A percentile compares a stretch with the other conserved stretches of the same genome.
phyloP scores from a whole-genome alignment of 2,329 filamentous ascomycete genomes.

The Penicillium sp. region DNA sequence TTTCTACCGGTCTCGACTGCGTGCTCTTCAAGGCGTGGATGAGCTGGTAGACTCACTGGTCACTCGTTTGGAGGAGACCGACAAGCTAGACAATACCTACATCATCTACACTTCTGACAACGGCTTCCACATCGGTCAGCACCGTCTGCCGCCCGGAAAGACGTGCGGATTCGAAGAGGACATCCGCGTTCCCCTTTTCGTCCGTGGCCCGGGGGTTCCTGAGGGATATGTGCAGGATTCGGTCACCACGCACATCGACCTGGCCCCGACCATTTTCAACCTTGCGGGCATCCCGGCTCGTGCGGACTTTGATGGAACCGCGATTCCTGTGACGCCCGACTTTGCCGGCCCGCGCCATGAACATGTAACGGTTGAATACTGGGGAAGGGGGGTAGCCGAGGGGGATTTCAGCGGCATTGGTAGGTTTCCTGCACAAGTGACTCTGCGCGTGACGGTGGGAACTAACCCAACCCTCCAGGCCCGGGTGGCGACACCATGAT shows the following conservation, averaged over 20 bases:
- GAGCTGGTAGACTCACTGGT: slow-evolving; percentile 53
- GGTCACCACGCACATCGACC: slow-evolving; percentile 62
- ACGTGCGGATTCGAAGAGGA: slow-evolving; percentile 59
- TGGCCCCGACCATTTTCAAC: slow-evolving; percentile 60
- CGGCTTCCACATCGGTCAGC: slow-evolving; percentile 60
- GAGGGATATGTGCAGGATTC: slow-evolving; percentile 42
- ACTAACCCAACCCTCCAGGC: too few species aligned
- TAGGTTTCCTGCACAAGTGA: slow-evolving; percentile 11
- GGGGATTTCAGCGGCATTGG: slow-evolving; percentile 29
- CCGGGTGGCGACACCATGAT: slow-evolving; percentile 18
- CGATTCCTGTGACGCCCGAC: slow-evolving; percentile 46
- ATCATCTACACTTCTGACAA: slow-evolving; percentile 62
- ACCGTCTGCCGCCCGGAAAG: slow-evolving; percentile 58
- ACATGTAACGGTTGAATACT: slow-evolving; percentile 59
- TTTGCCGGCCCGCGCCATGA: slow-evolving; percentile 43
- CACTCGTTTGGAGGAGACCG: slow-evolving; percentile 40
- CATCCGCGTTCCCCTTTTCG: slow-evolving; percentile 58
- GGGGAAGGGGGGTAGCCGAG: slow-evolving; percentile 45
- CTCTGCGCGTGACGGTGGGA: too few species aligned
- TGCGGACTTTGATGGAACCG: slow-evolving; percentile 56
- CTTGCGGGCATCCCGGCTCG: slow-evolving; percentile 42
- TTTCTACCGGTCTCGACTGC: slow-evolving; percentile 52
- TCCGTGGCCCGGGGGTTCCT: slow-evolving; percentile 58
- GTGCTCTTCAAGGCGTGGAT: slow-evolving; percentile 54
- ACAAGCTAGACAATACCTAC: slow-evolving; percentile 54